These are phyloP conservation scores for Trifolium pratense DNA, from an alignment of 306 rosid species.

Conservation along the genomic window DNA sequence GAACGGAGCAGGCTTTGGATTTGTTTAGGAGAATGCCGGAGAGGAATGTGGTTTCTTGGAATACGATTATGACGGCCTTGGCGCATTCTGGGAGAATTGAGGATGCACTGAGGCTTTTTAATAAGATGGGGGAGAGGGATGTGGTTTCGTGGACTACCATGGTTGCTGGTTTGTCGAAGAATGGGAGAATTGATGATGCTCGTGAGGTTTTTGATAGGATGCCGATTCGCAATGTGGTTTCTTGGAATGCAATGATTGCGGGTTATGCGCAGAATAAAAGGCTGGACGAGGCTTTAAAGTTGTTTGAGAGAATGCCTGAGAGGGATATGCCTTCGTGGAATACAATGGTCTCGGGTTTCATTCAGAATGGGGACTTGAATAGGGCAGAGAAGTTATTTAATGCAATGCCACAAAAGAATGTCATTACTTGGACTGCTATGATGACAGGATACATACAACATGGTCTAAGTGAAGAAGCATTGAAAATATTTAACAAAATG, in stretches of 20 bases:
- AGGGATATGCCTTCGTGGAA: conserved; percentile 60
- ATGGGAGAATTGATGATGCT: conserved; percentile 54
- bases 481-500: conserved; percentile 49
- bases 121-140: conserved; percentile 51
- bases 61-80: conserved; percentile 48
- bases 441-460: conserved; percentile 58
- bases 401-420: conserved; percentile 52
- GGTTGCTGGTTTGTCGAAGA: conserved; percentile 49
- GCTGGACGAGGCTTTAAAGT: conserved; percentile 49
- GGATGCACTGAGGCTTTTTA: conserved; percentile 45
- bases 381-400: conserved; percentile 47
- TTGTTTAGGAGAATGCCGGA: conserved; percentile 52
- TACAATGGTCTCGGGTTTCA: conserved; percentile 54
- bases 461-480: conserved; percentile 53
- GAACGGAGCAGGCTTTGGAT: conserved; percentile 43
- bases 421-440: conserved; percentile 61
- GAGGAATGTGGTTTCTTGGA: conserved; percentile 55
- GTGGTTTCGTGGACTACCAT: conserved; percentile 58
- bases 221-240: conserved; percentile 54
- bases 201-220: conserved; percentile 47
- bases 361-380: conserved; percentile 47
- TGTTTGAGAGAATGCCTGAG: conserved; percentile 56
- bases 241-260: conserved; percentile 46
- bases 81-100: conserved; percentile 49
- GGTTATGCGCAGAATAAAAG: conserved; percentile 54